Evolutionary conservation across 768 basidiomycete species (phyloP), one percentile per base, ranked within the genome.

Genomic region (Lentinula detonsa): DNA sequence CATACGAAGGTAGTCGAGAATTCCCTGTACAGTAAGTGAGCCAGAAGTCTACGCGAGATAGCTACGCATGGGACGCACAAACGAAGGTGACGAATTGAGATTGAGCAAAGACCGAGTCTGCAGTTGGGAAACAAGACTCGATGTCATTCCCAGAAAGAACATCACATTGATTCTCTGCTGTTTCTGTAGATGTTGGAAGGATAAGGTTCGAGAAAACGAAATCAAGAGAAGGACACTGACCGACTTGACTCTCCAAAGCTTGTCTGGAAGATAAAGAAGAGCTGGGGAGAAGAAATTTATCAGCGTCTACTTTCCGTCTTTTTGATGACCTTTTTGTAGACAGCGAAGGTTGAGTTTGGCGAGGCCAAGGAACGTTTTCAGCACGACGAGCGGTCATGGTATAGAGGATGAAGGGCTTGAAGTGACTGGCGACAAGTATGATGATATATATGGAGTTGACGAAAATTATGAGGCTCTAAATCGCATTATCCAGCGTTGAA

Each of bases 81-180:
- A 93, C 84, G 69, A 93, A 87, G 40, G 85, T 81, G 4, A 86
- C 84, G 79, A 84, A 91, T 53, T 89, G 72, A 67, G 88, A 82
- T 73, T 96, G 93, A n/a, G 80, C 72, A 62, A 95, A 76, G 28
- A 75, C 63, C 21, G 82, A 82, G 61, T 79, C 73, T 7, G 72
- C 53, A 0, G 75, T 77, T 9, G 94, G 94, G 69, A 80, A 94
- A 71, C 94, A 95, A 7, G 92, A 90, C 46, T 86, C 79, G 62
- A 91, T 76, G 52, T 83, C 72, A 75, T 95, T 95, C 63, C 85
- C 85, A 23, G 86, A 84, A 62, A 72, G 68, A 51, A 82, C 33
- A 68, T 87, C 66, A 67, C 90, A 91, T 60, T 77, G 52, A 5
- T 39, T 46, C 67, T 74, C 67, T 7, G 89, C 89, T 72, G 78